A percentile compares a stretch with the other conserved stretches of the same genome.
These are phyloP conservation scores for Nannizzia gypsea DNA, from an alignment of 2,329 filamentous ascomycete species.

Conservation along the genomic window DNA sequence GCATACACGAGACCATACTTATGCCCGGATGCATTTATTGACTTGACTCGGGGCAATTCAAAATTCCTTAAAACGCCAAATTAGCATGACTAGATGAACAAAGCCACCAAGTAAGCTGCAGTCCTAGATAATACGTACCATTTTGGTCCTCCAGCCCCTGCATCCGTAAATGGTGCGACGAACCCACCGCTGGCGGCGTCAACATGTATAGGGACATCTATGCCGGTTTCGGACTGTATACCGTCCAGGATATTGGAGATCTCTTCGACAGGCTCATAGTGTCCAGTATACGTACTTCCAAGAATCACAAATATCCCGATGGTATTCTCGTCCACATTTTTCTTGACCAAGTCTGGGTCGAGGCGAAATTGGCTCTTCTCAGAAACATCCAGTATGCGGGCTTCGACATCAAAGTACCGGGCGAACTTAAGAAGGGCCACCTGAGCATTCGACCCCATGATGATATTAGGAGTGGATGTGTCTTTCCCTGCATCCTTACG, in stretches of 20 bases:
- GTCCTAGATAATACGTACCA: conserved; percentile 33
- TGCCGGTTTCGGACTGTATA: conserved; percentile 49
- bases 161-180: conserved; percentile 32
- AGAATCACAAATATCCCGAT: conserved; percentile 65
- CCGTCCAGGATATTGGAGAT: conserved; percentile 54
- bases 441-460: conserved; percentile 64
- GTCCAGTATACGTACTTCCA: conserved; percentile 61
- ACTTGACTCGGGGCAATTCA: conserved; percentile 27
- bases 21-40: conserved; percentile 48
- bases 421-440: conserved; percentile 63
- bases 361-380: conserved; percentile 50
- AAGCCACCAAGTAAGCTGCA: not conserved
- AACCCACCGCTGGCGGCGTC: conserved; percentile 35
- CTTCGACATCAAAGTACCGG: conserved; percentile 62
- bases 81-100: not conserved
- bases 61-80: conserved; percentile 28
- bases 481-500: conserved; percentile 51
- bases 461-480: conserved; percentile 54
- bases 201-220: conserved; percentile 52
- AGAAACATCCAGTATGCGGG: conserved; percentile 51
- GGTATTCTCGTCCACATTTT: conserved; percentile 63
- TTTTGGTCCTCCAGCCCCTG: conserved; percentile 37
- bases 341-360: conserved; percentile 50
- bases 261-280: conserved; percentile 60
- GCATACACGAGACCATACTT: conserved; percentile 49